A percentile compares a stretch with the other conserved stretches of the same genome.
Conservation (phyloP, 208 protist genomes). For the Crithidia acanthocephali region DNA sequence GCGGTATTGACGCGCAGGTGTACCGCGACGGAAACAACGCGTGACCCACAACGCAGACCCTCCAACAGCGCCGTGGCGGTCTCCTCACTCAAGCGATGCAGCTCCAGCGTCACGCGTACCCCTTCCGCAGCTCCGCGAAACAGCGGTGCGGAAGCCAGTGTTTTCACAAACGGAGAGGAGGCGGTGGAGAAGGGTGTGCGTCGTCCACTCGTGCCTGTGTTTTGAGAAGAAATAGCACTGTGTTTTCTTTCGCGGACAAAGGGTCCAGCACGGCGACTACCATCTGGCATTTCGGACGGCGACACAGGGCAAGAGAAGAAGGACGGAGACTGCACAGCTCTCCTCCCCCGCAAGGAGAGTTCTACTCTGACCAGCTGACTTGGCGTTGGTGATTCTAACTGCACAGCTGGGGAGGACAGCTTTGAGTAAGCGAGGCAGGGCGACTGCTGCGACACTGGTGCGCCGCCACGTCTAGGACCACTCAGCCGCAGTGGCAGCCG, state of each 20-base stretch:
- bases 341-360: not conserved
- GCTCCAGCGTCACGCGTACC: constrained; percentile 36
- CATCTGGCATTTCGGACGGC: not conserved
- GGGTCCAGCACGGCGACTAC: no score
- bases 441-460: not conserved
- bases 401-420: not conserved
- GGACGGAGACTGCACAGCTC: not conserved
- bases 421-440: not conserved
- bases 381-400: not conserved
- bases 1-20: constrained; percentile 23
- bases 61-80: constrained; percentile 24
- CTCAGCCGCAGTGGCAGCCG: not conserved
- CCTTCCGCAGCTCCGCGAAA: not conserved
- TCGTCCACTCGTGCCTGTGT: not conserved
- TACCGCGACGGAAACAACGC: constrained; percentile 16
- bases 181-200: not conserved
- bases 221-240: no score
- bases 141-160: not conserved
- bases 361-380: not conserved
- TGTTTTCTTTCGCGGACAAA: no score
- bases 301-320: not conserved
- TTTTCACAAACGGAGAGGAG: not conserved
- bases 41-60: constrained; percentile 24
- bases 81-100: constrained; percentile 32
- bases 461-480: not conserved